phyloP scores from a whole-genome alignment of 768 basidiomycete species.

The Piloderma croceum region DNA sequence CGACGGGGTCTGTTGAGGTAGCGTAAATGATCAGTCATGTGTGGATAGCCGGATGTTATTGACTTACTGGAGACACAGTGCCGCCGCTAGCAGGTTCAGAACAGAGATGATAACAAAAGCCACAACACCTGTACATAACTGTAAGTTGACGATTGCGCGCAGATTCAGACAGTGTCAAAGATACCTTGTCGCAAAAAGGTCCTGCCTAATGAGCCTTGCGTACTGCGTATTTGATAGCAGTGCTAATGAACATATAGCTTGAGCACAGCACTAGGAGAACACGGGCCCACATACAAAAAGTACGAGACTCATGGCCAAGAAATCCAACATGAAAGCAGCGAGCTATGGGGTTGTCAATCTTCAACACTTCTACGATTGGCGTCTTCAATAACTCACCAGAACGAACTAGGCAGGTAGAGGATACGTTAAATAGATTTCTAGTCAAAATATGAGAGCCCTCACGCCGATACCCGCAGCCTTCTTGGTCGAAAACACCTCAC shows the following conservation, averaged over 20 bases:
- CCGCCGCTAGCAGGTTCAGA: slow-evolving; percentile 26
- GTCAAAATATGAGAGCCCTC: too few relatives aligned
- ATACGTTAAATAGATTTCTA: too few relatives aligned
- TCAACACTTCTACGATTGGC: too few relatives aligned
- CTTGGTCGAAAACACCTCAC: too few relatives aligned
- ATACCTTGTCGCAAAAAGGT: slow-evolving; percentile 37
- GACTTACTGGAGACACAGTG: slow-evolving; percentile 31
- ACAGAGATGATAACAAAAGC: slow-evolving; percentile 27
- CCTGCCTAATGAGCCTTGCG: slow-evolving; percentile 27
- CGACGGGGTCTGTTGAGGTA: too few relatives aligned
- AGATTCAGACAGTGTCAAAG: too few relatives aligned
- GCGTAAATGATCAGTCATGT: too few relatives aligned
- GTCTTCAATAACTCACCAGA: too few relatives aligned
- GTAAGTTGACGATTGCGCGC: background rate
- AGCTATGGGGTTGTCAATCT: slow-evolving; percentile 9
- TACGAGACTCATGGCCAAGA: slow-evolving; percentile 24
- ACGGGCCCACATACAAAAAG: slow-evolving; percentile 26
- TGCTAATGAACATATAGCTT: slow-evolving; percentile 15
- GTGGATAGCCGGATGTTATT: too few relatives aligned
- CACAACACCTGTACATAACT: slow-evolving; percentile 22
- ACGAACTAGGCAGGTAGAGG: too few relatives aligned
- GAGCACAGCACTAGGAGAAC: background rate
- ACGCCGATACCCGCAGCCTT: too few relatives aligned
- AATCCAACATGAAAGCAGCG: slow-evolving; percentile 16
- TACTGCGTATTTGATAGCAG: slow-evolving; percentile 23